These are phyloP conservation scores for Termitomyces sp. DNA, from an alignment of 1,284 basidiomycete genomes.

Conservation along the genomic window DNA sequence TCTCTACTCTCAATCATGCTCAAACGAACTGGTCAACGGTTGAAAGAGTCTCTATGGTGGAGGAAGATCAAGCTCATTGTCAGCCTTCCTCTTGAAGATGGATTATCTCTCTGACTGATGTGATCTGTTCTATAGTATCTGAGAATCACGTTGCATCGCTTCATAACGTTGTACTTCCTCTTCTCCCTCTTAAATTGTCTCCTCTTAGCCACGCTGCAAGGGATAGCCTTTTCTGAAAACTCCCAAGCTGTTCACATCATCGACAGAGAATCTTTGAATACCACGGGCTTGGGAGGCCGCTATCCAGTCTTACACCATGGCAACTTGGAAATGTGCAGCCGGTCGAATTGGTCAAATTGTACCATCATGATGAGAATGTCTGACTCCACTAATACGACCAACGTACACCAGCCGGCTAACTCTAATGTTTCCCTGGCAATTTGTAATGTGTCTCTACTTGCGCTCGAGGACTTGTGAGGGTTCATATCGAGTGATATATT, in stretches of 20 bases:
- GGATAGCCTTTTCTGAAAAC: conserved; percentile 30
- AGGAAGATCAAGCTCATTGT: conserved; percentile 27
- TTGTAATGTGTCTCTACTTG: too few relatives aligned
- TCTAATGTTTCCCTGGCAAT: too few relatives aligned
- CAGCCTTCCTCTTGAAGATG: not conserved
- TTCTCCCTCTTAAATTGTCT: conserved; percentile 36
- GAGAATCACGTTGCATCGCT: conserved; percentile 38
- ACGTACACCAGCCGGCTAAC: too few relatives aligned
- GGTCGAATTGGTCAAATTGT: too few relatives aligned
- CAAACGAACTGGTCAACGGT: conserved; percentile 12
- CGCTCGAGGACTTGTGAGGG: conserved; percentile 37
- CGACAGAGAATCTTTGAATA: conserved; percentile 3
- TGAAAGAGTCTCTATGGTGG: conserved; percentile 20
- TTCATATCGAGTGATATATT: too few relatives aligned
- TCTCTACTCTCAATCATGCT: conserved; percentile 12
- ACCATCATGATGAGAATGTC: too few relatives aligned
- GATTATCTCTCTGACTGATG: not conserved
- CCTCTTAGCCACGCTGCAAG: conserved; percentile 33
- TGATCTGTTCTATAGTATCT: conserved; percentile 30
- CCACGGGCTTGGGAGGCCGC: too few relatives aligned
- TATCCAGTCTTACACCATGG: too few relatives aligned
- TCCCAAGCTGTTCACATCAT: conserved; percentile 28
- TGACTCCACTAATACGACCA: too few relatives aligned
- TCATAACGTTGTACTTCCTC: conserved; percentile 40
- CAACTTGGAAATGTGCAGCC: too few relatives aligned